Percentiles rank a stretch among this genome's conserved stretches.
Conservation (phyloP, 2,329 filamentous ascomycete genomes). For the Teratosphaeria viscida region DNA sequence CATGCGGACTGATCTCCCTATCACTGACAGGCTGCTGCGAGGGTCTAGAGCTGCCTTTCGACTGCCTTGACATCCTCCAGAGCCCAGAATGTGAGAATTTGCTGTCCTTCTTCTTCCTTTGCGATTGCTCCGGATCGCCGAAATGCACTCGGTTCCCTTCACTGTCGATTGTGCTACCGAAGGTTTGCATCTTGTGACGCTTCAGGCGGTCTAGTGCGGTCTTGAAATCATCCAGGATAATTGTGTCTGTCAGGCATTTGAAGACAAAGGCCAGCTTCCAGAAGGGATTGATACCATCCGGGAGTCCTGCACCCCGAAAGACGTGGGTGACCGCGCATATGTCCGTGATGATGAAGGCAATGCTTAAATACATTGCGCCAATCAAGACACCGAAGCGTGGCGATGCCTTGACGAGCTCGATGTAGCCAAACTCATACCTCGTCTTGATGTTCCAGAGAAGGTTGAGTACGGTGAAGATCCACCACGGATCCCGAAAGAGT, state of each 20-base stretch:
- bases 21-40: not conserved
- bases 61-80: not conserved
- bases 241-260: conserved; percentile 57
- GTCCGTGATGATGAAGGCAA: conserved; percentile 52
- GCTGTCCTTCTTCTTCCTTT: conserved; percentile 10
- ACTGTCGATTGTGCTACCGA: conserved; percentile 16
- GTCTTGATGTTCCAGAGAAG: conserved; percentile 54
- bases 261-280: conserved; percentile 56
- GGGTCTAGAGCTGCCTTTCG: not conserved
- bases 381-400: conserved; percentile 56
- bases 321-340: conserved; percentile 46
- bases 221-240: conserved; percentile 60
- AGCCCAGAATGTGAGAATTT: not conserved
- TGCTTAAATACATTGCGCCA: conserved; percentile 48
- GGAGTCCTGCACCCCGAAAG: conserved; percentile 16
- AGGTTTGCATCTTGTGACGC: conserved; percentile 32
- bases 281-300: conserved; percentile 54
- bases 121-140: conserved; percentile 15
- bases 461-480: conserved; percentile 51
- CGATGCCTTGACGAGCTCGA: conserved; percentile 49
- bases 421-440: conserved; percentile 47
- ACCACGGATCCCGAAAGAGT: conserved; percentile 56
- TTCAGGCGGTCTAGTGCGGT: conserved; percentile 41
- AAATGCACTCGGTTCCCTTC: conserved; percentile 19
- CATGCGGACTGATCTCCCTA: conserved; percentile 3